A percentile compares a stretch with the other conserved stretches of the same genome.
phyloP scores from a whole-genome alignment of 441 rosid genomes.

The Biscutella laevigata region DNA sequence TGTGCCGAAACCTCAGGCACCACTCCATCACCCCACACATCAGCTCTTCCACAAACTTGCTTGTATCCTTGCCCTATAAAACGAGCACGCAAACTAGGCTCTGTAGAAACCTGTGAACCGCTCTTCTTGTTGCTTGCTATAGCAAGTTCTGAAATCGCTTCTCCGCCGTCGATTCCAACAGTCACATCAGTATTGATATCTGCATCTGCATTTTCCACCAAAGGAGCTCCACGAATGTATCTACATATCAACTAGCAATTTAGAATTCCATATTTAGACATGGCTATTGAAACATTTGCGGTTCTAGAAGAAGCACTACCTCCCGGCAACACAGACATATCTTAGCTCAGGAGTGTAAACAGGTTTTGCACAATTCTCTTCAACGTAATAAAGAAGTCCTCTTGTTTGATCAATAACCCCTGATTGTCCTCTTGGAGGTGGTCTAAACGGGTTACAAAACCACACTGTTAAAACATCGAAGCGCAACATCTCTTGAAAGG shows the following conservation, averaged over 20 bases:
- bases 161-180: slow-evolving; percentile 31
- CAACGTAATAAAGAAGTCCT: slow-evolving; percentile 74
- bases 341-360: slow-evolving; percentile 63
- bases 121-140: slow-evolving; percentile 26
- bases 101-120: slow-evolving; percentile 22
- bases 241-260: slow-evolving; percentile 30
- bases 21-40: slow-evolving; percentile 96
- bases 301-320: slow-evolving; percentile 32
- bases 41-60: slow-evolving; percentile 87
- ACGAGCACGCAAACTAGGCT: slow-evolving; percentile 52
- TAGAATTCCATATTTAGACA: not conserved
- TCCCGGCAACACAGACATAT: slow-evolving; percentile 84
- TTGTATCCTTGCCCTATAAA: slow-evolving; percentile 88
- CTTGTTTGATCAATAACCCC: slow-evolving; percentile 92
- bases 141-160: slow-evolving; percentile 38
- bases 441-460: slow-evolving; percentile 32
- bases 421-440: slow-evolving; percentile 69
- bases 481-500: not conserved
- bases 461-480: not conserved
- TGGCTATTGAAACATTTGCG: not conserved
- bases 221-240: slow-evolving; percentile 62
- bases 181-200: slow-evolving; percentile 29
- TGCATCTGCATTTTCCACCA: slow-evolving; percentile 34
- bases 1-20: slow-evolving; percentile 85
- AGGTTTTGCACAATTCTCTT: slow-evolving; percentile 61